These are phyloP conservation scores for Xerocomellus intermedius DNA, from an alignment of 768 basidiomycete genomes.

Conservation along the genomic window DNA sequence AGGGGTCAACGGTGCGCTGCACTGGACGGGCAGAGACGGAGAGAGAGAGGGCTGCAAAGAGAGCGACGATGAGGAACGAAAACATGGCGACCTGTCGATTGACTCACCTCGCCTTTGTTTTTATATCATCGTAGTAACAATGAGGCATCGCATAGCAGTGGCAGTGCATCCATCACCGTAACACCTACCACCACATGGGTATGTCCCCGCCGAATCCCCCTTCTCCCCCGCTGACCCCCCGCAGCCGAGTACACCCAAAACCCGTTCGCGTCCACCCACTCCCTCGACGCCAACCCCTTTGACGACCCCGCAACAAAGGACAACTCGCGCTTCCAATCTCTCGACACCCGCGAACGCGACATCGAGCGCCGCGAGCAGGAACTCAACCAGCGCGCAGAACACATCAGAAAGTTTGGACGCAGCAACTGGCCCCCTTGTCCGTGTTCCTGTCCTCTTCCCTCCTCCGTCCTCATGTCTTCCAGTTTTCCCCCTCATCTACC, in stretches of 20 bases:
- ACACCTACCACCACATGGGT: conserved; percentile 22
- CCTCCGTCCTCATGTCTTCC: conserved; percentile 23
- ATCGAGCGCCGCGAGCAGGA: conserved; percentile 78
- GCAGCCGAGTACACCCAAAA: conserved; percentile 51
- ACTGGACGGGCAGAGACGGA: conserved; percentile 39
- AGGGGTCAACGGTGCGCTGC: too few relatives aligned
- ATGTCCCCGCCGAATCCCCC: not conserved
- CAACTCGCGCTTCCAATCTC: conserved; percentile 53
- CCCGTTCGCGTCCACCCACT: conserved; percentile 82
- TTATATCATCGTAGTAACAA: not conserved
- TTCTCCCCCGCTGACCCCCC: not conserved
- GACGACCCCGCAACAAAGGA: conserved; percentile 69
- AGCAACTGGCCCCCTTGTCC: conserved; percentile 94
- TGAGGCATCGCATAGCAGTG: too few relatives aligned
- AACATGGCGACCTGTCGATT: conserved; percentile 26
- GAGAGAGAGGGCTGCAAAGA: conserved; percentile 63
- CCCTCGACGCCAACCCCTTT: conserved; percentile 86
- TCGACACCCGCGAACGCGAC: conserved; percentile 78
- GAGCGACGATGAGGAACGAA: conserved; percentile 40
- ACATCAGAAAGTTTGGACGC: conserved; percentile 70
- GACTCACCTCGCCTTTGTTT: not conserved
- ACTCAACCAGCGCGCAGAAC: conserved; percentile 63
- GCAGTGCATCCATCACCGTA: not conserved
- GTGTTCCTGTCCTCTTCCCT: conserved; percentile 29
- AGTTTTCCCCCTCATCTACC: conserved; percentile 95